These are phyloP conservation scores for Chytriomyces hyalinus DNA, from an alignment of 192 early-diverging fungal species.

Conservation along the genomic window DNA sequence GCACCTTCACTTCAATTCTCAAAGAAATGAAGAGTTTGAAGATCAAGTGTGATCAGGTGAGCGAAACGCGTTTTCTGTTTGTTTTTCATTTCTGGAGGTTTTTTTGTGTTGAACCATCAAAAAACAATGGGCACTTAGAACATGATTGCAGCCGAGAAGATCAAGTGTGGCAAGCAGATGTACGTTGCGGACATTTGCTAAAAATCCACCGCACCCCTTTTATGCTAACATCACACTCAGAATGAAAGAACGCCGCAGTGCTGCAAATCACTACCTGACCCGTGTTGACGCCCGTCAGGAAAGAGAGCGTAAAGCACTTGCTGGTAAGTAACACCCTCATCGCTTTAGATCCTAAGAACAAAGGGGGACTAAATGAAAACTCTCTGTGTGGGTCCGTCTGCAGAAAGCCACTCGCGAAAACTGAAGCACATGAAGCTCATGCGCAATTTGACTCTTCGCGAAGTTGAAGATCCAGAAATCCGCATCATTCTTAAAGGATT, in stretches of 20 bases:
- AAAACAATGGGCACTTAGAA: conserved; percentile 17
- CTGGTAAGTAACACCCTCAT: conserved; percentile 15
- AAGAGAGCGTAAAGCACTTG: conserved; percentile 25
- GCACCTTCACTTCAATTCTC: conserved; percentile 32
- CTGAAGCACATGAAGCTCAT: conserved; percentile 37
- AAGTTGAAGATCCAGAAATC: conserved; percentile 39
- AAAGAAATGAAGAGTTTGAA: conserved; percentile 41
- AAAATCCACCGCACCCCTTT: neutral
- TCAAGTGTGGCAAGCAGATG: conserved; percentile 39
- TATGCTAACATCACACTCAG: neutral
- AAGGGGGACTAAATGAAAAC: neutral
- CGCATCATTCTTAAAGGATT: conserved; percentile 29
- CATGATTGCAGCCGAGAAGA: conserved; percentile 36
- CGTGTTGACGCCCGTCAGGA: conserved; percentile 34
- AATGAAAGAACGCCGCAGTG: conserved; percentile 25
- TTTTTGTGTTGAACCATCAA: neutral
- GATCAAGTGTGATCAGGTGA: conserved; percentile 34
- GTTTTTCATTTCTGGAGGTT: neutral
- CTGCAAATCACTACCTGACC: conserved; percentile 21
- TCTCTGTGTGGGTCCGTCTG: neutral
- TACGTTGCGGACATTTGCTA: neutral
- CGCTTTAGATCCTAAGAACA: neutral
- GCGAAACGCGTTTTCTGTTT: neutral
- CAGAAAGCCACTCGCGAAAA: conserved; percentile 33
- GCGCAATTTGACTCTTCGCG: conserved; percentile 32